phyloP scores from a whole-genome alignment of 2,329 filamentous ascomycete species.

The Thelonectria rubi region DNA sequence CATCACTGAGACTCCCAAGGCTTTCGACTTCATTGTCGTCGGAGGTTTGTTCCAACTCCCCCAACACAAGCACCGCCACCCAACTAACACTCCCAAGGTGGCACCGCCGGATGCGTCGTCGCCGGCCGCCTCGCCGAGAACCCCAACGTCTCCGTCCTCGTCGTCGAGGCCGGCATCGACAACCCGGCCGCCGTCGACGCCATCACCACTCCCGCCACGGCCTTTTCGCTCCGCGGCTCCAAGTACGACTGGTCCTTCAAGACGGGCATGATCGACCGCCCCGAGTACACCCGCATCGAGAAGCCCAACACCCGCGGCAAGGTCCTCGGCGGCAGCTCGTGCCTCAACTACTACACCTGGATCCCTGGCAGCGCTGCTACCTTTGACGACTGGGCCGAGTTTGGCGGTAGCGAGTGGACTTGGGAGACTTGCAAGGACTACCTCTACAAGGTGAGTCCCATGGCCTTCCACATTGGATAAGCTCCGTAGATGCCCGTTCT shows the following conservation, averaged over 20 bases:
- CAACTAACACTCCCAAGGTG: slow-evolving; percentile 33
- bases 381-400: slow-evolving; percentile 76
- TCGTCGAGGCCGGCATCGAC: slow-evolving; percentile 59
- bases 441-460: slow-evolving; percentile 54
- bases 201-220: slow-evolving; percentile 62
- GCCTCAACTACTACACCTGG: slow-evolving; percentile 72
- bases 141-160: slow-evolving; percentile 51
- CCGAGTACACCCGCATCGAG: slow-evolving; percentile 68
- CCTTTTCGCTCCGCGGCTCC: slow-evolving; percentile 63
- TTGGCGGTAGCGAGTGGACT: slow-evolving; percentile 73
- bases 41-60: slow-evolving; percentile 9
- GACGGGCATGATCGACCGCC: slow-evolving; percentile 66
- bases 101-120: slow-evolving; percentile 49
- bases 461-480: not conserved
- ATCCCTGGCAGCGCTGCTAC: slow-evolving; percentile 65
- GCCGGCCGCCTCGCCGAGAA: slow-evolving; percentile 50
- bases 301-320: slow-evolving; percentile 67
- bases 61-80: not conserved
- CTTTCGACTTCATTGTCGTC: slow-evolving; percentile 27
- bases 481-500: not conserved
- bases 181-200: slow-evolving; percentile 60
- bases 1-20: slow-evolving; percentile 17
- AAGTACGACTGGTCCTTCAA: slow-evolving; percentile 70
- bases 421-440: slow-evolving; percentile 59
- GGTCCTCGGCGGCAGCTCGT: slow-evolving; percentile 65